Base-by-base conservation (phyloP, 371 early-diverging fungal species). In the Capillidium heterosporum region DNA sequence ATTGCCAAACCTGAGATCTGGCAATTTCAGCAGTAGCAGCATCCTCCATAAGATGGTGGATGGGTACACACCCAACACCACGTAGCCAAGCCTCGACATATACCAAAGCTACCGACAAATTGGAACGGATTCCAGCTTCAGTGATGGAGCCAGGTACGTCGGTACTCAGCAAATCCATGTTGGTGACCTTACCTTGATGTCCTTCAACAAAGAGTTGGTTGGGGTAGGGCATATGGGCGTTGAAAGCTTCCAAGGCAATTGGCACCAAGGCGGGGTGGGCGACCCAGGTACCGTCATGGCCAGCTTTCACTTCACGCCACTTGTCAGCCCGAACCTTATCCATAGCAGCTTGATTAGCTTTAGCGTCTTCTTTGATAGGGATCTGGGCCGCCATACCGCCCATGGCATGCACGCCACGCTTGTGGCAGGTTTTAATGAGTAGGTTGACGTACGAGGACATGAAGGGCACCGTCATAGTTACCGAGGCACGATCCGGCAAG, bases 361-460 rank as follows among this genome's bases (percentile, higher is more conserved):
- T 66, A 35, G 71, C 63, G 67, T 95, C 77, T 72, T 83, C 79
- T 77, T 90, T 91, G 81, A 94, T 91, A 44, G 95, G 95, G 63
- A 95, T 95, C 68, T 92, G 91, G 32, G 95, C 95, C 41, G 95
- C 94, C 95, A 94, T 95, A 42, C 95, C 95, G 54, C 95, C 95
- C 93, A 95, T 95, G 48, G 95, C 95, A 66, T 95, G 95, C 13
- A 95, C 95, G 51, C 92, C 91, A 49, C 94, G 88, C 73, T 79
- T 81, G 71, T 95, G 95, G 69, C 95, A 95, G 11, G 94, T 94
- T 76, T 94, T 84, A 72, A 95, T 93, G 61, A 95, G 74, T 32
- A 93, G 72, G 10, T 88, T 84, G 47, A 89, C 89, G 66, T 95
- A 95, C 35, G 94, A 81, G 64, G 86, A 87, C 95, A 95, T 95